Evolutionary conservation across 2,329 filamentous ascomycete species (phyloP).

Genomic region (Apiospora phragmitis): DNA sequence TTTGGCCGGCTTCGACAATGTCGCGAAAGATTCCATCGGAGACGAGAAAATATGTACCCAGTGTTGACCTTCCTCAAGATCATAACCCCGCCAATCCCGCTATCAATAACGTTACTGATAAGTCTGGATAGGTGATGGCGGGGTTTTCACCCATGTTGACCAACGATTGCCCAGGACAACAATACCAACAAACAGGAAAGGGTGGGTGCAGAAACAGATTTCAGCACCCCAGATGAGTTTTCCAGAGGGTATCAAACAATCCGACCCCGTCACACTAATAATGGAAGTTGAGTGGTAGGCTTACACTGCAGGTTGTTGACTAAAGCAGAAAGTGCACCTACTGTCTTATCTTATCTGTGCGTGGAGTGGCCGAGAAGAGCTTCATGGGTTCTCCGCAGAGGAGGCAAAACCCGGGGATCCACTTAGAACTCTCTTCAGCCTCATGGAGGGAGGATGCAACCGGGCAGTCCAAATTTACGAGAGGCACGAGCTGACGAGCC

Average conservation of each 20-base stretch:
- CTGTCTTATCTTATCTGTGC: not conserved
- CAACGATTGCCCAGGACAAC: not conserved
- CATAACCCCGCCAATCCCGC: not conserved
- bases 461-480: not conserved
- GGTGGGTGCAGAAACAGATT: not conserved
- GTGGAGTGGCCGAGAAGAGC: not conserved
- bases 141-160: not conserved
- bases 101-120: not conserved
- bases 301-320: not conserved
- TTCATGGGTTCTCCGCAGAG: slow-evolving; percentile 6
- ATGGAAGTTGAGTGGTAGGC: not conserved
- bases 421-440: not conserved
- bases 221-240: no score
- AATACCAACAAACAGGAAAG: not conserved
- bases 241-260: not conserved
- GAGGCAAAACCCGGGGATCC: not conserved
- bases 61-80: not conserved
- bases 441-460: not conserved
- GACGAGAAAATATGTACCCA: not conserved
- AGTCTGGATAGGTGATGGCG: not conserved
- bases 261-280: not conserved
- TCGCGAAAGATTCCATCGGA: no score
- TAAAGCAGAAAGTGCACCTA: not conserved
- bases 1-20: not conserved
- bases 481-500: not conserved